A percentile compares a stretch with the other conserved stretches of the same genome.
Conservation (phyloP, 1,284 basidiomycete genomes). For the Schizophyllum commune region DNA sequence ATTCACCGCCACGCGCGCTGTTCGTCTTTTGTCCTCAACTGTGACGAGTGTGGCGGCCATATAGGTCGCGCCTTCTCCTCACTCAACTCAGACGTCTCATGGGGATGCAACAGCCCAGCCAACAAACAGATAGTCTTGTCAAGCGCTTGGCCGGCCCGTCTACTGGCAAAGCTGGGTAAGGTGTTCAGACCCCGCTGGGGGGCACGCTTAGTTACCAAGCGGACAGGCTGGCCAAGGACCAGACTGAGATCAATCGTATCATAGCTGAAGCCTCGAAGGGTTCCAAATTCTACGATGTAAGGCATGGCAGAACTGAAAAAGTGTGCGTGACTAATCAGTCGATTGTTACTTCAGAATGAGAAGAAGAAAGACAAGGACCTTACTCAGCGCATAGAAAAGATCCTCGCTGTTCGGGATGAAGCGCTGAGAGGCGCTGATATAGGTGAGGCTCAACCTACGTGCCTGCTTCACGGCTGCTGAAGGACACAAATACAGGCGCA, state of each 20-base stretch:
- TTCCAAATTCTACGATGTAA: slow-evolving; percentile 76
- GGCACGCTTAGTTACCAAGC: slow-evolving; percentile 1
- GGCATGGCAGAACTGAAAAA: slow-evolving; percentile 8
- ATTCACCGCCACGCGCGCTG: too few species aligned
- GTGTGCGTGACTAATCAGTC: not conserved
- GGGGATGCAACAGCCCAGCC: not conserved
- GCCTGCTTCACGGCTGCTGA: too few species aligned
- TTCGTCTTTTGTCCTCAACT: too few species aligned
- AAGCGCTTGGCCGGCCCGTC: slow-evolving; percentile 72
- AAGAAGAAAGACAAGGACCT: slow-evolving; percentile 77
- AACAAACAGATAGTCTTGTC: slow-evolving; percentile 44
- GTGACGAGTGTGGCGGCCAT: not conserved
- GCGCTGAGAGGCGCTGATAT: slow-evolving; percentile 48
- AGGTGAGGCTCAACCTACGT: slow-evolving; percentile 38
- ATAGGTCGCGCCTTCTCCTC: not conserved
- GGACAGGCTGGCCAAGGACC: slow-evolving; percentile 63
- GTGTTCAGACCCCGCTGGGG: not conserved
- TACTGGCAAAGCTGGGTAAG: slow-evolving; percentile 66
- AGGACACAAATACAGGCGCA: too few species aligned
- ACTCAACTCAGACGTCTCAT: not conserved
- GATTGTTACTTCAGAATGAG: slow-evolving; percentile 50
- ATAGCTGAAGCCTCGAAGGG: slow-evolving; percentile 80
- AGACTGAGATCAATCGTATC: slow-evolving; percentile 70
- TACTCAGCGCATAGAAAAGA: slow-evolving; percentile 60
- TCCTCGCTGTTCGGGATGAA: slow-evolving; percentile 62